Evolutionary conservation across 495 filamentous ascomycete genomes (phyloP).

Genomic region (Tuber melanosporum): DNA sequence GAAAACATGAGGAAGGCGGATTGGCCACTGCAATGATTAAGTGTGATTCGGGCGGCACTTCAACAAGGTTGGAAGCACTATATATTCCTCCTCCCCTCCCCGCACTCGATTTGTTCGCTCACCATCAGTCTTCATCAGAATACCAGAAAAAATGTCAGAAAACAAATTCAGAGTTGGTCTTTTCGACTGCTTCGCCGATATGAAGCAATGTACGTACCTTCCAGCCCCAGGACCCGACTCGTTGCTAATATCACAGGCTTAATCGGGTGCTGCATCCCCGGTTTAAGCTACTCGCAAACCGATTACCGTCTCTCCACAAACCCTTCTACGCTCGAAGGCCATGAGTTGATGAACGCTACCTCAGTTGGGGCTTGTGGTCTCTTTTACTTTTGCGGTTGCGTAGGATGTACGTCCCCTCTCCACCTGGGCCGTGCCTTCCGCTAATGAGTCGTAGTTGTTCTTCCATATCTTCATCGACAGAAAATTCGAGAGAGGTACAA

Average conservation of each 20-base stretch:
- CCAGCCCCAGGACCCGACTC: background rate
- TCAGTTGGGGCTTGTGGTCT: background rate
- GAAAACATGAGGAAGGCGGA: background rate
- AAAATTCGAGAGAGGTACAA: background rate
- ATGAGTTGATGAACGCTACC: background rate
- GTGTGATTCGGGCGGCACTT: background rate
- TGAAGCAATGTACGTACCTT: background rate
- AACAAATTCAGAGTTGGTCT: background rate
- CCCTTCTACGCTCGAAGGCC: background rate
- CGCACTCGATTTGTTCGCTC: background rate
- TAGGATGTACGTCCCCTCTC: background rate
- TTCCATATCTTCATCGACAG: background rate
- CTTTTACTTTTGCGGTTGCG: background rate
- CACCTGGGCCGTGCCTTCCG: background rate
- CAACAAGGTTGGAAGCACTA: background rate
- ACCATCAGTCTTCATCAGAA: background rate
- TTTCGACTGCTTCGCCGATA: background rate
- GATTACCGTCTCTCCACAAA: background rate
- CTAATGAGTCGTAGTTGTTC: background rate
- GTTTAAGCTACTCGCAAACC: background rate
- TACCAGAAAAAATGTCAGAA: background rate
- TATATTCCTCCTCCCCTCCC: background rate
- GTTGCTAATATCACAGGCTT: background rate
- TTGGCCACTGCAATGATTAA: background rate
- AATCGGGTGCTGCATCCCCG: constrained; percentile 2